Percentiles rank a stretch among this genome's conserved stretches.
These are phyloP conservation scores for Cyclocybe cylindracea DNA, from an alignment of 768 basidiomycete species.

Conservation along the genomic window DNA sequence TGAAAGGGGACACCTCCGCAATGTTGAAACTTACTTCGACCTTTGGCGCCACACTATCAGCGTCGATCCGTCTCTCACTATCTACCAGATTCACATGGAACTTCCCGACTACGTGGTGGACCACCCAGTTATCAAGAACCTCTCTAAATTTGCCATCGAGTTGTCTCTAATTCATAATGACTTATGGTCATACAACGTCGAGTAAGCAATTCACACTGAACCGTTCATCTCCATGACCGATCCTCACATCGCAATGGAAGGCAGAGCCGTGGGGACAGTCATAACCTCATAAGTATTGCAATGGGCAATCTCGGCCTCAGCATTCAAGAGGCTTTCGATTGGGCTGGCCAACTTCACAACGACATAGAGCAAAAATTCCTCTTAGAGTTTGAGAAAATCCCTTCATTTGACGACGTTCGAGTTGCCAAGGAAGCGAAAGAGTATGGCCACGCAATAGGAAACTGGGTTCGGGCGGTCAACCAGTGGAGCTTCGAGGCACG, in stretches of 20 bases:
- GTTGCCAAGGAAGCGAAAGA: slow-evolving; percentile 26
- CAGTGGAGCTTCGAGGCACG: slow-evolving; percentile 52
- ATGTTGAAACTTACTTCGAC: slow-evolving; percentile 41
- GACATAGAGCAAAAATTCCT: slow-evolving; percentile 37
- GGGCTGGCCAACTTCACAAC: slow-evolving; percentile 36
- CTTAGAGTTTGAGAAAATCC: slow-evolving; percentile 33
- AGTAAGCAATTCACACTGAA: too few relatives aligned
- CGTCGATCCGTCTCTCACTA: slow-evolving; percentile 40
- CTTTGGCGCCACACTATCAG: slow-evolving; percentile 44
- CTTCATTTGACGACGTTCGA: slow-evolving; percentile 43
- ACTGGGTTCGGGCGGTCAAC: slow-evolving; percentile 51
- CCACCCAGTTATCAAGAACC: slow-evolving; percentile 38
- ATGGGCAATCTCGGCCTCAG: slow-evolving; percentile 40
- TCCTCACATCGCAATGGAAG: too few relatives aligned
- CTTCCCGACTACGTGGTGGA: slow-evolving; percentile 42
- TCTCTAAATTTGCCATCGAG: too few relatives aligned
- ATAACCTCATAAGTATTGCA: slow-evolving; percentile 51
- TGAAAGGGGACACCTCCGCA: slow-evolving; percentile 29
- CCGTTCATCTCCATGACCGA: too few relatives aligned
- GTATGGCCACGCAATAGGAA: slow-evolving; percentile 49
- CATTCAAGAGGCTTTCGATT: slow-evolving; percentile 39
- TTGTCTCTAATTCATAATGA: too few relatives aligned
- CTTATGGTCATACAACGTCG: too few relatives aligned
- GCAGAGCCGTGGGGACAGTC: slow-evolving; percentile 36
- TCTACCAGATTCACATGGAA: slow-evolving; percentile 36